A percentile compares a stretch with the other conserved stretches of the same genome.
These are phyloP conservation scores for Globisporangium viniferum DNA, from an alignment of 352 stramenopile species.

Conservation along the genomic window DNA sequence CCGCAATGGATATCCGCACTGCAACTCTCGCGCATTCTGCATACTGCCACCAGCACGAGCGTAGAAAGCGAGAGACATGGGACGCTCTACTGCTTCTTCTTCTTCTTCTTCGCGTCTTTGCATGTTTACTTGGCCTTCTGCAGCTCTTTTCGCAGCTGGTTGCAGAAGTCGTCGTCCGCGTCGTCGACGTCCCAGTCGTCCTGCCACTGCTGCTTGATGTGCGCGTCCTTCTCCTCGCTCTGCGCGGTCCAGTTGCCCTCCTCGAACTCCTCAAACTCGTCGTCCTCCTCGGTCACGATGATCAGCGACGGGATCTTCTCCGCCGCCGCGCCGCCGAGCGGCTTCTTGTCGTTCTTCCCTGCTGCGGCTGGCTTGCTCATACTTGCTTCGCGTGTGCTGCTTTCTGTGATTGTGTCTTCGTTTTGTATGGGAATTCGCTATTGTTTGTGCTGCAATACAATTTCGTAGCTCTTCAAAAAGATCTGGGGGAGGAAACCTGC, in stretches of 20 bases:
- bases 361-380: slow-evolving; percentile 35
- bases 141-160: slow-evolving; percentile 88
- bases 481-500: slow-evolving; percentile 8
- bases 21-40: neutral
- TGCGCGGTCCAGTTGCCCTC: slow-evolving; percentile 73
- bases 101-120: neutral
- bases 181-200: slow-evolving; percentile 92
- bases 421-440: slow-evolving; percentile 2
- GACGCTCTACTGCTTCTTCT: neutral
- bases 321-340: neutral
- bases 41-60: neutral
- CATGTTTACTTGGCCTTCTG: slow-evolving; percentile 74
- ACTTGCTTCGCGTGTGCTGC: neutral
- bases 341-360: slow-evolving; percentile 16
- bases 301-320: slow-evolving; percentile 72
- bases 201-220: slow-evolving; percentile 91
- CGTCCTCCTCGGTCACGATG: slow-evolving; percentile 84
- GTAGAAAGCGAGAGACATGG: neutral
- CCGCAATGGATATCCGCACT: neutral
- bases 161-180: slow-evolving; percentile 92
- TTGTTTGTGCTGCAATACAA: neutral
- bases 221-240: slow-evolving; percentile 74
- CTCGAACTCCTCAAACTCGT: slow-evolving; percentile 90
- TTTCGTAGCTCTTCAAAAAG: slow-evolving; percentile 10
- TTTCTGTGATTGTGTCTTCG: neutral